Conservation (phyloP, 1,284 basidiomycete species). For the Apiotrichum brassicae region DNA sequence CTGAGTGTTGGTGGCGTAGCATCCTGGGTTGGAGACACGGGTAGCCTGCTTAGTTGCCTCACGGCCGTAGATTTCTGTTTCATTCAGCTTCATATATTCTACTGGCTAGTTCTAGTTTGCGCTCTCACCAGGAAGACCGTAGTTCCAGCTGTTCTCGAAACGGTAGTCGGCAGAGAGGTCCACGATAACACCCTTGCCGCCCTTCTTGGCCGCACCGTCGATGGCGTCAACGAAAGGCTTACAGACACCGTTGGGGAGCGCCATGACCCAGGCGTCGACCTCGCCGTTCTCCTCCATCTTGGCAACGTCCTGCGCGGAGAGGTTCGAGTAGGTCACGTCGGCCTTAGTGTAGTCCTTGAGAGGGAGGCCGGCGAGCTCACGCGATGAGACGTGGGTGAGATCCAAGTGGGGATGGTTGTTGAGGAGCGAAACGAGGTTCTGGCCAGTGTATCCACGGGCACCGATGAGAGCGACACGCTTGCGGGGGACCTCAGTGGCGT, state of each 20-base stretch:
- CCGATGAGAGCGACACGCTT: conserved; percentile 94
- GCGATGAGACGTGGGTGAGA: conserved; percentile 91
- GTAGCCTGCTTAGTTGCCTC: conserved; percentile 61
- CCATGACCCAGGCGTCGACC: conserved; percentile 97
- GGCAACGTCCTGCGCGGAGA: conserved; percentile 69
- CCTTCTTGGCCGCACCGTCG: conserved; percentile 61
- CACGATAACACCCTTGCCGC: conserved; percentile 63
- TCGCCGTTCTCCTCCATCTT: conserved; percentile 78
- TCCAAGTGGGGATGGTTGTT: conserved; percentile 79
- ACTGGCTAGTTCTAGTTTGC: conserved; percentile 1
- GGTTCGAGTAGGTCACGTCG: conserved; percentile 68
- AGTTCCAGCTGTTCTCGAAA: conserved; percentile 92
- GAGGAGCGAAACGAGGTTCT: conserved; percentile 78
- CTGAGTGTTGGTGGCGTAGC: conserved; percentile 91
- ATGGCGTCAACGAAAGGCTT: conserved; percentile 97
- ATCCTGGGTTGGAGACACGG: conserved; percentile 93
- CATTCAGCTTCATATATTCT: conserved; percentile 23
- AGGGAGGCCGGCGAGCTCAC: conserved; percentile 79
- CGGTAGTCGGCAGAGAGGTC: conserved; percentile 93
- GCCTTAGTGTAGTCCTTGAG: conserved; percentile 79
- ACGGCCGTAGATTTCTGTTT: conserved; percentile 75
- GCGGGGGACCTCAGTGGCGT: conserved; percentile 55
- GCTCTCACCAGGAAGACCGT: conserved; percentile 93
- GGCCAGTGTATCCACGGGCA: conserved; percentile 88
- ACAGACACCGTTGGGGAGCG: conserved; percentile 91